Evolutionary conservation across 768 basidiomycete genomes (phyloP).

Genomic region (Lyophyllum atratum): DNA sequence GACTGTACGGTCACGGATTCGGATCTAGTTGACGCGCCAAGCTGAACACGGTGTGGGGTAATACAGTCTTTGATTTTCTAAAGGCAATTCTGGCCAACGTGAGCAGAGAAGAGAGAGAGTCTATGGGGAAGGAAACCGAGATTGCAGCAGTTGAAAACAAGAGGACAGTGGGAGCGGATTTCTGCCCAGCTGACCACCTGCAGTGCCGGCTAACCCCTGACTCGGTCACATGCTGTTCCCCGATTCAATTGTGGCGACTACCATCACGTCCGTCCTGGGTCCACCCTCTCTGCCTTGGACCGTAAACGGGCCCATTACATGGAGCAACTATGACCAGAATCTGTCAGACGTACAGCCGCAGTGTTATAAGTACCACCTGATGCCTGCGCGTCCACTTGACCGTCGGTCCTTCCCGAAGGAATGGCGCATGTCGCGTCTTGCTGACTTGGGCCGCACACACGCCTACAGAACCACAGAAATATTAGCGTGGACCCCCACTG

Average conservation of each 20-base stretch:
- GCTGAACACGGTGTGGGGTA: conserved; percentile 11
- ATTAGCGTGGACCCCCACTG: too few species aligned
- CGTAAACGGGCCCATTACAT: too few species aligned
- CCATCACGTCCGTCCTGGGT: not conserved
- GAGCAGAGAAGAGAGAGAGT: conserved; percentile 19
- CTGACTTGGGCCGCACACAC: not conserved
- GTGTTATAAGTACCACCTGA: conserved; percentile 5
- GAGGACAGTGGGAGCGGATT: conserved; percentile 25
- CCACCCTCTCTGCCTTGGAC: not conserved
- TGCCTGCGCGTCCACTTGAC: not conserved
- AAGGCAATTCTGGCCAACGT: conserved; percentile 12
- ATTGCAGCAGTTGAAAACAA: conserved; percentile 19
- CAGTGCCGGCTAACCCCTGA: conserved; percentile 23
- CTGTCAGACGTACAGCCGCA: conserved; percentile 7
- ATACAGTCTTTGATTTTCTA: conserved; percentile 17
- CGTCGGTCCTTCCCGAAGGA: conserved; percentile 11
- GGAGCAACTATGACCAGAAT: not conserved
- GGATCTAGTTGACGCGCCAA: conserved; percentile 16
- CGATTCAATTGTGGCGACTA: conserved; percentile 2
- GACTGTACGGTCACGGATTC: conserved; percentile 12
- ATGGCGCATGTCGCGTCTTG: not conserved
- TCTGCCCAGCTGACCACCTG: conserved; percentile 25
- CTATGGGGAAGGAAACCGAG: conserved; percentile 20
- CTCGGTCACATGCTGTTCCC: conserved; percentile 24
- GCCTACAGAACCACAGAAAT: too few species aligned